A percentile compares a stretch with the other conserved stretches of the same genome.
Conservation (phyloP, 306 rosid species). For the Inga laurina region DNA sequence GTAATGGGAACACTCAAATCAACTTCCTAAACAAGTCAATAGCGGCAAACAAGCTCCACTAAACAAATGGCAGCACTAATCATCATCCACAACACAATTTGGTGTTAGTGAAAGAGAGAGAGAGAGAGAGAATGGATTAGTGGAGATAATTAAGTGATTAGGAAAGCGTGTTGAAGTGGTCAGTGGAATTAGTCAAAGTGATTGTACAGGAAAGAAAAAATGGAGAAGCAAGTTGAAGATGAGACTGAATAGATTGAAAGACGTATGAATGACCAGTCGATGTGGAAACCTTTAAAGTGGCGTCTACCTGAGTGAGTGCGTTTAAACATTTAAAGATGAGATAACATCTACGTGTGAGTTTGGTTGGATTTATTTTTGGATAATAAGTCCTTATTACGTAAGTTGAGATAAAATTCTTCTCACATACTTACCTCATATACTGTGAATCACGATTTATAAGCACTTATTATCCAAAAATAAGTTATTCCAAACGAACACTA, state of each 20-base stretch:
- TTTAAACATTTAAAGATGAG: too few relatives aligned
- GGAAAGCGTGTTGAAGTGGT: not conserved
- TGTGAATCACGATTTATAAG: too few relatives aligned
- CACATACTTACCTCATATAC: too few relatives aligned
- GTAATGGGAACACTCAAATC: not conserved
- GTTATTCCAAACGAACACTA: too few relatives aligned
- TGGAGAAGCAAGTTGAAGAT: constrained; percentile 6
- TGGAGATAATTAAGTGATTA: not conserved
- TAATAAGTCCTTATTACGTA: too few relatives aligned
- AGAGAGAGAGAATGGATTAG: not conserved
- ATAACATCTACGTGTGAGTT: too few relatives aligned
- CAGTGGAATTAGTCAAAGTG: constrained; percentile 38
- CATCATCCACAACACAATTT: constrained; percentile 9
- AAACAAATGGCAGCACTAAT: constrained; percentile 9
- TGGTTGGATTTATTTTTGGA: too few relatives aligned
- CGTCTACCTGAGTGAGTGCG: too few relatives aligned
- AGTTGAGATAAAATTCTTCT: too few relatives aligned
- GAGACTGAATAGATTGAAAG: constrained; percentile 36
- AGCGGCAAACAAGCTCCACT: constrained; percentile 36
- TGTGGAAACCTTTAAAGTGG: not conserved
- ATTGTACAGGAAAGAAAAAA: not conserved
- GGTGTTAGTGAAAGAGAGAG: not conserved
- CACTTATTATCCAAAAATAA: too few relatives aligned
- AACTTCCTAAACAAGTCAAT: not conserved
- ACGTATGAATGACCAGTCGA: constrained; percentile 25